Conservation (phyloP, 116 monocot genomes). For the Cymodocea nodosa region DNA sequence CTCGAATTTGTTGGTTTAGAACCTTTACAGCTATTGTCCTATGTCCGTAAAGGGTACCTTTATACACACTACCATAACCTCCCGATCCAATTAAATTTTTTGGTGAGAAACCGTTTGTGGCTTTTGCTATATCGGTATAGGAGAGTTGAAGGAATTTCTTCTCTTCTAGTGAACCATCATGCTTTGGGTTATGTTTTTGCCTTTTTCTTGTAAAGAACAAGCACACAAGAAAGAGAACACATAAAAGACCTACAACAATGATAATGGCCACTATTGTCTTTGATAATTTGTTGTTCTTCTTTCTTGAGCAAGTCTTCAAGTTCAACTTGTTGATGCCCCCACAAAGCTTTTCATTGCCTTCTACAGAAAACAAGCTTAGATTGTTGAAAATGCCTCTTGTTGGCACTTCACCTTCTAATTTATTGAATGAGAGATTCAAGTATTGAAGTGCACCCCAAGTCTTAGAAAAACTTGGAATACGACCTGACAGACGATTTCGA, state of each 20-base stretch:
- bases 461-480: slow-evolving; percentile 23
- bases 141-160: neutral
- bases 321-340: slow-evolving; percentile 21
- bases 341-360: slow-evolving; percentile 30
- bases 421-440: too few species aligned
- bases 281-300: neutral
- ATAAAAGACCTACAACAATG: too few species aligned
- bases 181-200: too few species aligned
- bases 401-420: slow-evolving; percentile 46
- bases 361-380: slow-evolving; percentile 16
- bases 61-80: too few species aligned
- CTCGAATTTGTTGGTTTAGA: slow-evolving; percentile 12
- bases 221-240: too few species aligned
- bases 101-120: too few species aligned
- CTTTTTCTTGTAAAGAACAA: too few species aligned
- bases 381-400: slow-evolving; percentile 25
- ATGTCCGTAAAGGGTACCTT: too few species aligned
- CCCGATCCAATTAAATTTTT: too few species aligned
- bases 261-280: too few species aligned
- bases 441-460: neutral
- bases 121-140: too few species aligned
- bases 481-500: slow-evolving; percentile 28
- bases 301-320: slow-evolving; percentile 13
- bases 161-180: neutral
- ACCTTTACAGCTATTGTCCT: slow-evolving; percentile 14